Percentiles rank a stretch among this genome's conserved stretches.
Conservation (phyloP, 148 eudicot species). For the Pharnaceum exiguum region DNA sequence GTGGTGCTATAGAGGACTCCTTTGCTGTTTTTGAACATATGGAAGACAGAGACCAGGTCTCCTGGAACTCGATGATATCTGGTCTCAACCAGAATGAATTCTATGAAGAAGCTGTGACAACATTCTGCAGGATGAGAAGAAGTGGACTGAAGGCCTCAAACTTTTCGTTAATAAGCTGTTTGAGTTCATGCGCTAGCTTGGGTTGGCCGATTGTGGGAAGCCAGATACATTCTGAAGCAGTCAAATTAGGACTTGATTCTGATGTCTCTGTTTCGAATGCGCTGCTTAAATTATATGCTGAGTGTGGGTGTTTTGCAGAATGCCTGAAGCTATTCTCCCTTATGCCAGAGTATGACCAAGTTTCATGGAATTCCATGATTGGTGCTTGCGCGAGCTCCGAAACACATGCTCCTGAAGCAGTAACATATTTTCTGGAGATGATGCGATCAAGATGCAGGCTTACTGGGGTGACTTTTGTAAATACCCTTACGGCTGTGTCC, state of each 20-base stretch:
- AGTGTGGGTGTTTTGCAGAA: slow-evolving; percentile 35
- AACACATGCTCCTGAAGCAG: slow-evolving; percentile 40
- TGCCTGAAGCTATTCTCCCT: slow-evolving; percentile 47
- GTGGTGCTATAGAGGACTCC: slow-evolving; percentile 46
- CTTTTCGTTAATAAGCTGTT: slow-evolving; percentile 63
- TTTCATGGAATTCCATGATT: slow-evolving; percentile 76
- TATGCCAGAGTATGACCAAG: slow-evolving; percentile 62
- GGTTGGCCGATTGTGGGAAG: slow-evolving; percentile 56
- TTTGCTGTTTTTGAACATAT: slow-evolving; percentile 47
- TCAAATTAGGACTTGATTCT: slow-evolving; percentile 56
- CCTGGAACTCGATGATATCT: slow-evolving; percentile 71
- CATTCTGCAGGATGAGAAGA: slow-evolving; percentile 53
- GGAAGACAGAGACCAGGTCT: slow-evolving; percentile 44
- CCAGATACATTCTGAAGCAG: slow-evolving; percentile 65
- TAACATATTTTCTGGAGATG: slow-evolving; percentile 49
- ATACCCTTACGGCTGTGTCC: slow-evolving; percentile 62
- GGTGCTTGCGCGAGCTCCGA: slow-evolving; percentile 60
- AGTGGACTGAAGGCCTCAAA: slow-evolving; percentile 44
- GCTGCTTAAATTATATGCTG: slow-evolving; percentile 63
- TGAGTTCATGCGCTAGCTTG: slow-evolving; percentile 77
- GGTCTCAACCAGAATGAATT: slow-evolving; percentile 63
- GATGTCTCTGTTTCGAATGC: slow-evolving; percentile 83
- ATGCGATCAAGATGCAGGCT: slow-evolving; percentile 49
- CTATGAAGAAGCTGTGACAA: slow-evolving; percentile 47
- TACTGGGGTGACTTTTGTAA: slow-evolving; percentile 59